Conservation (phyloP, 2,329 filamentous ascomycete genomes). For the Curvularia hawaiiensis region DNA sequence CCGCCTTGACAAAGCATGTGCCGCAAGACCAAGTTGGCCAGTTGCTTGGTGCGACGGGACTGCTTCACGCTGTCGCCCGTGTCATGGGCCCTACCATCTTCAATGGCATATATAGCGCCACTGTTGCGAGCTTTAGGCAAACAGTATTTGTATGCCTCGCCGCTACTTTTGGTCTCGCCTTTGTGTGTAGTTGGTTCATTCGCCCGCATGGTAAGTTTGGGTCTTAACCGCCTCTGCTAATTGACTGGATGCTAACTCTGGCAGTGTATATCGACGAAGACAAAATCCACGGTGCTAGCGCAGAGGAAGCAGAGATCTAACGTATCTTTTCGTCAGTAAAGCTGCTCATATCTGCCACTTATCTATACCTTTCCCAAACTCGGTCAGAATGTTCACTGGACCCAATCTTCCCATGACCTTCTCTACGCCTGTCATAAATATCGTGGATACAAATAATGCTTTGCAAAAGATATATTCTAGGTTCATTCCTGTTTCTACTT, state of each 20-base stretch:
- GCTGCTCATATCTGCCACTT: neutral
- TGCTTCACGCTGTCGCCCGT: constrained; percentile 81
- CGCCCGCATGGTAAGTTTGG: constrained; percentile 71
- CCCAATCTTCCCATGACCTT: neutral
- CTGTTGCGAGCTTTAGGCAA: constrained; percentile 78
- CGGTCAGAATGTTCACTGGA: constrained; percentile 4
- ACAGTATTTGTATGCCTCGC: constrained; percentile 80
- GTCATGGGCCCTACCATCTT: constrained; percentile 82
- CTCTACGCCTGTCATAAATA: too few species aligned
- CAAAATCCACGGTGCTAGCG: constrained; percentile 4
- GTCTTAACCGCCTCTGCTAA: too few species aligned
- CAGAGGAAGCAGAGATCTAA: constrained; percentile 11
- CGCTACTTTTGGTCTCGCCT: constrained; percentile 67
- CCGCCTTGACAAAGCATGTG: constrained; percentile 87
- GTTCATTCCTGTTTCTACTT: neutral
- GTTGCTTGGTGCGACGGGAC: constrained; percentile 83
- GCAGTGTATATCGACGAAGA: constrained; percentile 20
- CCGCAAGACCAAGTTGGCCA: constrained; percentile 81
- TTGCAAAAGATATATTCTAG: neutral
- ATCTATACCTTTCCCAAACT: neutral
- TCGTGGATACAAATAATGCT: neutral
- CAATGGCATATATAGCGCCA: constrained; percentile 83
- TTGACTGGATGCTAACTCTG: neutral
- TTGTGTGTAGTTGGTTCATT: constrained; percentile 72
- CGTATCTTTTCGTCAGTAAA: neutral